Conservation (phyloP, 202 grass and related monocot species). For the Schoenoplectus triqueter region DNA sequence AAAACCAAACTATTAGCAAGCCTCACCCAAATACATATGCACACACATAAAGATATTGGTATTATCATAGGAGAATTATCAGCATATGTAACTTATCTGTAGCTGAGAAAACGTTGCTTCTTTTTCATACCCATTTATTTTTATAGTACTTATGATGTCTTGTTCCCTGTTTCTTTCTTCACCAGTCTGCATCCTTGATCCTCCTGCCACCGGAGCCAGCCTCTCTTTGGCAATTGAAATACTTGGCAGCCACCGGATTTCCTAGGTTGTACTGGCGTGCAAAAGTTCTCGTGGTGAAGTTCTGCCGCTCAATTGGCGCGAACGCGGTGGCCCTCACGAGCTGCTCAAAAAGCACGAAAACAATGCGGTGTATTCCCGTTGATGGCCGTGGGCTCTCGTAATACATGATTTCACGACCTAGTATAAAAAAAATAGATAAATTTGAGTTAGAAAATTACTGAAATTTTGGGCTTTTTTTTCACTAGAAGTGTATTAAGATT, state of each 20-base stretch:
- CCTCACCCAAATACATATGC: not conserved
- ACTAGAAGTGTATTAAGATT: not conserved
- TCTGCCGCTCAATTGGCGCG: slow-evolving; percentile 54
- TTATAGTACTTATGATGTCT: not conserved
- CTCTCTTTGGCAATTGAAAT: slow-evolving; percentile 83
- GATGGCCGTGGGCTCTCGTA: slow-evolving; percentile 65
- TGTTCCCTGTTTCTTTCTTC: not conserved
- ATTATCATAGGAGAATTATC: not conserved
- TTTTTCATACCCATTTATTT: not conserved
- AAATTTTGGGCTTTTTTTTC: not conserved
- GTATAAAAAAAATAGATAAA: not conserved
- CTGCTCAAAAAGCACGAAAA: slow-evolving; percentile 75
- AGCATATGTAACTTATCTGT: not conserved
- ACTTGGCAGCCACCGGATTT: slow-evolving; percentile 58
- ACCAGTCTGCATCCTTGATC: slow-evolving; percentile 39
- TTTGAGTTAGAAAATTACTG: not conserved
- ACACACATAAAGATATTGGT: slow-evolving; percentile 4
- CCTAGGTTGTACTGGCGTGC: slow-evolving; percentile 65
- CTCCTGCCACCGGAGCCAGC: slow-evolving; percentile 65
- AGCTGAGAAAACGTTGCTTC: not conserved
- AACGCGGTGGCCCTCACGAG: slow-evolving; percentile 64
- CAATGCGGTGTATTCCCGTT: slow-evolving; percentile 77
- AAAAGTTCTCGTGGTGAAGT: slow-evolving; percentile 74
- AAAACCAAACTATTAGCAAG: not conserved
- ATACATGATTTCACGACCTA: slow-evolving; percentile 58